Conservation (phyloP, 2,329 filamentous ascomycete genomes). For the Pestalotiopsis sp. region DNA sequence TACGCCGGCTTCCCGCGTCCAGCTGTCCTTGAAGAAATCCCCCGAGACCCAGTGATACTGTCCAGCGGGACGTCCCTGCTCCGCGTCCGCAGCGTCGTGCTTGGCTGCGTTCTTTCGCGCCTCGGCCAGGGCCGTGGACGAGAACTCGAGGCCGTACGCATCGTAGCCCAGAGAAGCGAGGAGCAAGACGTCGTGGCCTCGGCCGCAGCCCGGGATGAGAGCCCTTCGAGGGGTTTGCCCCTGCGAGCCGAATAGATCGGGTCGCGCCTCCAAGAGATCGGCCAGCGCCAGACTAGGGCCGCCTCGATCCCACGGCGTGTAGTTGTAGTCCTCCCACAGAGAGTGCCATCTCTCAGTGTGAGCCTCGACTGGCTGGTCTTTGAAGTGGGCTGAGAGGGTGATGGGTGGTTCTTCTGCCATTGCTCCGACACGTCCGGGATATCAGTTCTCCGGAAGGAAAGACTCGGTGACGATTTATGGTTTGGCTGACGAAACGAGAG, state of each 20-base stretch:
- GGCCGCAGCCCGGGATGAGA: slow-evolving; percentile 79
- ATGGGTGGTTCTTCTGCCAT: slow-evolving; percentile 9
- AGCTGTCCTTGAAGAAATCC: slow-evolving; percentile 67
- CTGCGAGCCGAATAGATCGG: slow-evolving; percentile 39
- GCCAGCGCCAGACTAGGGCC: slow-evolving; percentile 53
- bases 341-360: slow-evolving; percentile 45
- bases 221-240: slow-evolving; percentile 44
- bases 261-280: slow-evolving; percentile 48
- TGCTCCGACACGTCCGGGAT: too few relatives aligned
- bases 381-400: slow-evolving; percentile 33
- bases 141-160: slow-evolving; percentile 72
- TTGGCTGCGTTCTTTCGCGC: slow-evolving; percentile 45
- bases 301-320: slow-evolving; percentile 58
- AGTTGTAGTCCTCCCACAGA: slow-evolving; percentile 42
- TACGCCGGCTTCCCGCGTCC: slow-evolving; percentile 44
- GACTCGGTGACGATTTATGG: background rate
- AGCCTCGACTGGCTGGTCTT: slow-evolving; percentile 29
- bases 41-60: slow-evolving; percentile 55
- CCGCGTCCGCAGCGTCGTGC: slow-evolving; percentile 42
- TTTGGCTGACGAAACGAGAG: background rate
- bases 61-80: slow-evolving; percentile 28
- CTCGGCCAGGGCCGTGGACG: slow-evolving; percentile 43
- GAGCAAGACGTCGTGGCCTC: slow-evolving; percentile 78
- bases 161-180: slow-evolving; percentile 76
- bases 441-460: too few relatives aligned